Evolutionary conservation across 164 flowering plant genomes (phyloP), one percentile per base, ranked within the genome.

Genomic region (Vitis cinerea): DNA sequence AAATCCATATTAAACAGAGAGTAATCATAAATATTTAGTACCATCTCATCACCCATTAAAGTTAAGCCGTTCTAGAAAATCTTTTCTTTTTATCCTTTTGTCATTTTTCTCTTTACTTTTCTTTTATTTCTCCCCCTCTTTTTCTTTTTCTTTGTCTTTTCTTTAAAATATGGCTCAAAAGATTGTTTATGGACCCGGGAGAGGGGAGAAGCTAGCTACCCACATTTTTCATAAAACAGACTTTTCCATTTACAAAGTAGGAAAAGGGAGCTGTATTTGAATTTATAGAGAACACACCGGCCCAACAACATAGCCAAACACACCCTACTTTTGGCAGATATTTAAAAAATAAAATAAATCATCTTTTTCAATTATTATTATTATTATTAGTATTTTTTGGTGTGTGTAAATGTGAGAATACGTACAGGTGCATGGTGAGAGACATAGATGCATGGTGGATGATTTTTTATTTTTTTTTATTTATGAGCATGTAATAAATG

Each of bases 81-180:
- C 5, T 53, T 11, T 53, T 11, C 5, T 12, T 6, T 14, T 0
- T 53, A 1, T 10, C n/a, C n/a, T 13, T 53, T 53, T 12, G 7
- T 13, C n/a, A 37, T 53, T 53, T 53, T 53, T 53, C 15, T 53
- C 56, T 53, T 30, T 65, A 53, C 31, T 68, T 68, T 68, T 12
- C 2, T 17, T 11, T 29, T n/a, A 23, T 66, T 16, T 11, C 10
- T 16, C 60, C 14, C 23, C 12, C 29, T 59, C 11, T 7, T 57
- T 59, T 59, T 68, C 17, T 48, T 59, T 23, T 59, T 67, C 19
- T 57, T 12, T 19, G 17, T 56, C 16, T 19, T 9, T 44, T 48
- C 44, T 57, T 67, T 3, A 37, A 56, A 56, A 67, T 23, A 6
- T 9, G 48, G 27, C 9, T 57, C 31, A 11, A 69, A 37, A 31